A percentile compares a stretch with the other conserved stretches of the same genome.
These are phyloP conservation scores for Panaeolus cyanescens DNA, from an alignment of 768 basidiomycete species.

Conservation along the genomic window DNA sequence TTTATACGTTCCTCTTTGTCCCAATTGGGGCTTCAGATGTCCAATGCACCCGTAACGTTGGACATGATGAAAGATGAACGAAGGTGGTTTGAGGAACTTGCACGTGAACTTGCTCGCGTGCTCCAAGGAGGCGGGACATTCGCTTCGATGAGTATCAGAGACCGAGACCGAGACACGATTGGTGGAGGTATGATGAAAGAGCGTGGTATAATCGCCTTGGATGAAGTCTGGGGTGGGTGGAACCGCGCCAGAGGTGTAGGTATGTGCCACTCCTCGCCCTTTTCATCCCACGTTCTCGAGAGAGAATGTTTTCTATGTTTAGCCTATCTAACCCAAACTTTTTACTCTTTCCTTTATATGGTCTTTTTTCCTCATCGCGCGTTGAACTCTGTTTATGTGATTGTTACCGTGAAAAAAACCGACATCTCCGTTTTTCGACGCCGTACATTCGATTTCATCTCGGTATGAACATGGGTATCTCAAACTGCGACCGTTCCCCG, in stretches of 20 bases:
- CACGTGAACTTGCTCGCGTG: conserved; percentile 77
- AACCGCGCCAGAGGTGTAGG: conserved; percentile 91
- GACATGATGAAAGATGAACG: conserved; percentile 88
- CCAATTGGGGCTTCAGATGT: conserved; percentile 83
- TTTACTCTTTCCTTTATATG: conserved; percentile 2
- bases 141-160: background rate
- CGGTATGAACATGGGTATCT: background rate
- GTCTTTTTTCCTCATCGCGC: background rate
- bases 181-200: conserved; percentile 70
- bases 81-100: conserved; percentile 78
- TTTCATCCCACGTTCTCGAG: background rate
- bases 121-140: conserved; percentile 47
- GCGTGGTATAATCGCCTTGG: conserved; percentile 81
- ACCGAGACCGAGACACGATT: conserved; percentile 13
- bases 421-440: conserved; percentile 1
- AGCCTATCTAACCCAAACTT: background rate
- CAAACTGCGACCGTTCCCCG: background rate
- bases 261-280: conserved; percentile 37
- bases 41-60: conserved; percentile 79
- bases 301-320: conserved; percentile 5
- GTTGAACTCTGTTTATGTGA: background rate
- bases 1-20: conserved; percentile 88
- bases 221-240: conserved; percentile 96
- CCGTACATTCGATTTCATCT: background rate
- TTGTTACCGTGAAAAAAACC: no score